phyloP scores from a whole-genome alignment of 805 yeast species.

The Ogataea pilisensis region DNA sequence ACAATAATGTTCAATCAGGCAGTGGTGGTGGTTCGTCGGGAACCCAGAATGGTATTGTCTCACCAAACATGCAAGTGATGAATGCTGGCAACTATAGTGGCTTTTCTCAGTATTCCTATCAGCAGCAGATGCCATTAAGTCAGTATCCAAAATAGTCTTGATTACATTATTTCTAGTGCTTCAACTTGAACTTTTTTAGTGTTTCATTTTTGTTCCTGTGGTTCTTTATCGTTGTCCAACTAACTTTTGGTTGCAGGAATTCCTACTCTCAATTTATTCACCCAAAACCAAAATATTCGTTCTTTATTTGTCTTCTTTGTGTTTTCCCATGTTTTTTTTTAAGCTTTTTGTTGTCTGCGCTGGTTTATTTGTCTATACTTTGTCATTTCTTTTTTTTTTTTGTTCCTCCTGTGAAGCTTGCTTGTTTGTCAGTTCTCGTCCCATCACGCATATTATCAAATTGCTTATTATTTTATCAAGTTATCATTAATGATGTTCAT shows the following conservation, averaged over 20 bases:
- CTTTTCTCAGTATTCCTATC: conserved; percentile 18
- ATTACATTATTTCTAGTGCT: background rate
- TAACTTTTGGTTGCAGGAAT: too few species aligned
- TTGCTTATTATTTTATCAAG: conserved; percentile 1
- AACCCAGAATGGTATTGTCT: too few species aligned
- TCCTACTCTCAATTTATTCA: too few species aligned
- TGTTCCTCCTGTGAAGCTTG: background rate
- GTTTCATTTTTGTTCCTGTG: too few species aligned
- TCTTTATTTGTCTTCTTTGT: too few species aligned
- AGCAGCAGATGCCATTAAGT: conserved; percentile 21
- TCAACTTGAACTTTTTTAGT: too few species aligned
- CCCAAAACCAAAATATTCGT: too few species aligned
- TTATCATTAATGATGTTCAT: conserved; percentile 4
- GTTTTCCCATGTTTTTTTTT: too few species aligned
- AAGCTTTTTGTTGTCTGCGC: background rate
- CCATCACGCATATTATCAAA: background rate
- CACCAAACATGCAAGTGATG: conserved; percentile 7
- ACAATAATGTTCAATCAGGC: background rate
- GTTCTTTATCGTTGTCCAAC: too few species aligned
- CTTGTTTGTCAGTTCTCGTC: background rate
- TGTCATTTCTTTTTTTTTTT: background rate
- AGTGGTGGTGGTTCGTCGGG: background rate
- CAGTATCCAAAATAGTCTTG: conserved; percentile 20
- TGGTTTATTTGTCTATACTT: background rate
- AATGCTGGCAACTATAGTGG: conserved; percentile 12